Percentiles rank a stretch among this genome's conserved stretches.
phyloP scores from a whole-genome alignment of 2,329 filamentous ascomycete species.

The Pseudocercospora pini-densiflorae region DNA sequence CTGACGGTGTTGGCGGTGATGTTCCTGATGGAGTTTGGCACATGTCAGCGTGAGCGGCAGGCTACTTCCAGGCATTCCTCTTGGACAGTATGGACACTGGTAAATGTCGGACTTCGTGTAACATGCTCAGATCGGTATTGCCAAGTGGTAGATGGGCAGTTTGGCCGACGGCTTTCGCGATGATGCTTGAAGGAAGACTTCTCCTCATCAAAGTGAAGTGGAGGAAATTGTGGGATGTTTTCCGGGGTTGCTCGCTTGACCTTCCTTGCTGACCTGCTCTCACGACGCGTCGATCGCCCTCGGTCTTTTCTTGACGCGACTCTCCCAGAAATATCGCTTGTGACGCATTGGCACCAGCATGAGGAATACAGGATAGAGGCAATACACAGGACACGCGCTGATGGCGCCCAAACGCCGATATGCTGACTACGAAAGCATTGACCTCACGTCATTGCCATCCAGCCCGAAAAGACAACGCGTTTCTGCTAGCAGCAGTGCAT shows the following conservation, averaged over 20 bases:
- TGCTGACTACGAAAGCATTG: constrained; percentile 5
- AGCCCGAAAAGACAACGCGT: constrained; percentile 4
- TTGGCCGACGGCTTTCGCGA: no score
- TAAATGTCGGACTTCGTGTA: neutral
- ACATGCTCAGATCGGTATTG: neutral
- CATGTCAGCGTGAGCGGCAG: neutral
- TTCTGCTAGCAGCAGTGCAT: constrained; percentile 6
- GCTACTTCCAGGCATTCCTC: neutral
- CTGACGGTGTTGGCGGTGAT: neutral
- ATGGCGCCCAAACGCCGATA: constrained; percentile 9
- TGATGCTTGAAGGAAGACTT: no score
- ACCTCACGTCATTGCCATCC: constrained; percentile 2
- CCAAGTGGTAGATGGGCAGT: neutral
- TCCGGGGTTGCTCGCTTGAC: neutral
- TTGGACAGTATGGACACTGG: neutral
- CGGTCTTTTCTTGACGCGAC: neutral
- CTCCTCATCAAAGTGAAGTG: neutral
- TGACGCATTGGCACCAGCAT: neutral
- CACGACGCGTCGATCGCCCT: neutral
- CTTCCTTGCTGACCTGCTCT: neutral
- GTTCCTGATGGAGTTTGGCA: neutral
- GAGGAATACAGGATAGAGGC: neutral
- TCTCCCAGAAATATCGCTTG: neutral
- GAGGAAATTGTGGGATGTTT: neutral
- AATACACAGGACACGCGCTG: neutral